phyloP scores from a whole-genome alignment of 306 rosid species.

The Morella rubra region DNA sequence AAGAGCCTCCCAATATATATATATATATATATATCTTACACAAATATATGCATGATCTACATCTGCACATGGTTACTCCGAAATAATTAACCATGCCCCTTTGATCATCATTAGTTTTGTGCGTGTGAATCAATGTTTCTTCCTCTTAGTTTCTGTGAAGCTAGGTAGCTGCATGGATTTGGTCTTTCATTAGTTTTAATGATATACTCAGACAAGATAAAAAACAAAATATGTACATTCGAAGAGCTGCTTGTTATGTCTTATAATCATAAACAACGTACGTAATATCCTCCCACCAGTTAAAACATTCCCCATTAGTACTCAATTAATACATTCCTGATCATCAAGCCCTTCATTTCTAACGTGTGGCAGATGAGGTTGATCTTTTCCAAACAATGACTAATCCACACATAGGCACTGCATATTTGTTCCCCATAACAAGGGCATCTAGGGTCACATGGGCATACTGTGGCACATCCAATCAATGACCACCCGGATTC shows the following conservation, averaged over 20 bases:
- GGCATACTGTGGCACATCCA: conserved; percentile 21
- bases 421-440: conserved; percentile 29
- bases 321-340: neutral
- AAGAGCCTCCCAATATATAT: neutral
- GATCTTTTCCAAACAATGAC: conserved; percentile 24
- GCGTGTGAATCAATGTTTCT: no score
- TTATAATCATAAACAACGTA: no score
- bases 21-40: neutral
- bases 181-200: no score
- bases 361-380: conserved; percentile 11
- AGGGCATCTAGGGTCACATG: conserved; percentile 40
- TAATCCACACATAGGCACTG: conserved; percentile 4
- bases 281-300: conserved; percentile 6
- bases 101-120: neutral
- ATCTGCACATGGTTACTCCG: conserved; percentile 28
- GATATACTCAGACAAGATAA: no score
- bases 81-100: conserved; percentile 1
- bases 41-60: conserved; percentile 5
- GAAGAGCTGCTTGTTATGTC: no score
- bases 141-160: no score
- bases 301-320: neutral
- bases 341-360: conserved; percentile 24
- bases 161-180: no score
- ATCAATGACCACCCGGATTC: conserved; percentile 5
- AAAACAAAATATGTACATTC: no score